phyloP scores from a whole-genome alignment of 148 eudicot genomes.

The Fagopyrum esculentum region DNA sequence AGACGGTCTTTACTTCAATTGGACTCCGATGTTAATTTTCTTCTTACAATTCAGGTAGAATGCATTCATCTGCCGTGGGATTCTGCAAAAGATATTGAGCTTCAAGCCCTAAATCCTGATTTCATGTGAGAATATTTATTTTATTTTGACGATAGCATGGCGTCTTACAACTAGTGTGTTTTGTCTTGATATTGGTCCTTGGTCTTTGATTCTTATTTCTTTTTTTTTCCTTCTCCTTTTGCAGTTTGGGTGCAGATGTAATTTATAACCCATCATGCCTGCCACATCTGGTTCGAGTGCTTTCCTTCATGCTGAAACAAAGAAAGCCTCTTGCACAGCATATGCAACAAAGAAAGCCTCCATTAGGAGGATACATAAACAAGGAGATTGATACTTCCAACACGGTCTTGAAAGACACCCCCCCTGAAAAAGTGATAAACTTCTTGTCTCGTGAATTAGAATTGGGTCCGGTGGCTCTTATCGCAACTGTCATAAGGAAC shows the following conservation, averaged over 20 bases:
- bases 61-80: constrained; percentile 84
- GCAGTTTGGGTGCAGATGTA: constrained; percentile 91
- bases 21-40: not conserved
- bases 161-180: not conserved
- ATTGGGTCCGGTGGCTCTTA: constrained; percentile 50
- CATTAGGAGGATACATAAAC: not conserved
- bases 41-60: constrained; percentile 38
- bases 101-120: constrained; percentile 53
- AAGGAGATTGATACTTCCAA: constrained; percentile 5
- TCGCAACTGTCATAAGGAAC: constrained; percentile 81
- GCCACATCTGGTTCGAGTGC: constrained; percentile 71
- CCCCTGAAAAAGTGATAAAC: constrained; percentile 14
- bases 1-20: not conserved
- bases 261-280: constrained; percentile 79
- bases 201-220: not conserved
- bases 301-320: constrained; percentile 37
- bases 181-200: not conserved
- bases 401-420: not conserved
- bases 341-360: not conserved
- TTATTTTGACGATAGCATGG: not conserved
- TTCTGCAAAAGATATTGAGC: constrained; percentile 54
- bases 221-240: not conserved
- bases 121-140: constrained; percentile 44
- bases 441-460: constrained; percentile 18
- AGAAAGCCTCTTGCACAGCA: constrained; percentile 12